Evolutionary conservation across 106 monocot genomes (phyloP).

Genomic region (Acanthochlamys bracteata): DNA sequence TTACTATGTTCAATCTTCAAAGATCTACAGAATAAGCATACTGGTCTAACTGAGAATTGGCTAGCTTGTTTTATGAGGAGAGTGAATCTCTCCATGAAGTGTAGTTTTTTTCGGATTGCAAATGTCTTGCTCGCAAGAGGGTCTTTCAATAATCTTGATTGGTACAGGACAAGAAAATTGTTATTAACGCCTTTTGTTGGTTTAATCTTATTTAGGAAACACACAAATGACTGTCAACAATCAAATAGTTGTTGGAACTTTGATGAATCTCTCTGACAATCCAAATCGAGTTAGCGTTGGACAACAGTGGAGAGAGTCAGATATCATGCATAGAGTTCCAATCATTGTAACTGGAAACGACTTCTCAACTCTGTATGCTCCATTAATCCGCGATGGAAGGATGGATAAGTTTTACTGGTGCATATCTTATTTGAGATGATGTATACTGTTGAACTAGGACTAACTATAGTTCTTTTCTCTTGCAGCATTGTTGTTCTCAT

Average conservation of each 20-base stretch:
- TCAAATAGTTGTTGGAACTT: constrained; percentile 88
- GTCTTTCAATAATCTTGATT: too few relatives aligned
- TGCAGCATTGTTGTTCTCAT: too few relatives aligned
- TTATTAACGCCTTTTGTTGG: too few relatives aligned
- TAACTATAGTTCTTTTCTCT: not conserved
- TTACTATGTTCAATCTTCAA: too few relatives aligned
- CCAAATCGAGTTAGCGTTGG: constrained; percentile 88
- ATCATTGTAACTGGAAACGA: constrained; percentile 93
- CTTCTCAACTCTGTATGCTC: constrained; percentile 88
- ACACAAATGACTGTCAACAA: constrained; percentile 98
- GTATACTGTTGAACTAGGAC: too few relatives aligned
- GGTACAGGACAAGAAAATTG: too few relatives aligned
- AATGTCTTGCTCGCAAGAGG: too few relatives aligned
- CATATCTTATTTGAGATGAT: constrained; percentile 1
- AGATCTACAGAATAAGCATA: too few relatives aligned
- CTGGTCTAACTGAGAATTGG: too few relatives aligned
- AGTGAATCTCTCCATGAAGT: too few relatives aligned
- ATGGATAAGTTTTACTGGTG: constrained; percentile 99
- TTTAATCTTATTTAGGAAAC: constrained; percentile 41
- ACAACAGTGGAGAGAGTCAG: constrained; percentile 88
- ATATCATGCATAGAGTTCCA: constrained; percentile 76
- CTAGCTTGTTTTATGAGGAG: too few relatives aligned
- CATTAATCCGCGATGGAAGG: constrained; percentile 88
- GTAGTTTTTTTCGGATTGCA: too few relatives aligned
- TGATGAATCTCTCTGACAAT: constrained; percentile 91